These are phyloP conservation scores for Sporisorium iseilematis-ciliati DNA, from an alignment of 1,284 basidiomycete species.

Conservation along the genomic window DNA sequence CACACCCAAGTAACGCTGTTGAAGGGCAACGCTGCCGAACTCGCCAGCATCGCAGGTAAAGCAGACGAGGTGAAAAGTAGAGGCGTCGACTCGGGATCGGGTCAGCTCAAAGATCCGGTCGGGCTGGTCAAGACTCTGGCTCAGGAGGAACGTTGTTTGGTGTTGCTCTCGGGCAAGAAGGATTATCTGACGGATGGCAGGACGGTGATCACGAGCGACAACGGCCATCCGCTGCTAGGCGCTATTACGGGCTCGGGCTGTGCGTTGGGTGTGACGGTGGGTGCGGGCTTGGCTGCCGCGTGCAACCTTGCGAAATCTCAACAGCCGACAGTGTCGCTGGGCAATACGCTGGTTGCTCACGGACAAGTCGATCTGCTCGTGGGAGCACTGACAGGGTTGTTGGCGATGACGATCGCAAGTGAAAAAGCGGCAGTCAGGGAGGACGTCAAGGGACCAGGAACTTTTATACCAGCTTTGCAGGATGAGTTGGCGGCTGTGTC, in stretches of 20 bases:
- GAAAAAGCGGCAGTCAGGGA: conserved; percentile 80
- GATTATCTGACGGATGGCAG: conserved; percentile 90
- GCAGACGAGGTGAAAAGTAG: conserved; percentile 77
- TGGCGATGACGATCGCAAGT: conserved; percentile 85
- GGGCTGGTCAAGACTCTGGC: conserved; percentile 80
- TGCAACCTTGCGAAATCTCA: conserved; percentile 67
- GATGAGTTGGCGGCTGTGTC: conserved; percentile 76
- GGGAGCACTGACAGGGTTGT: conserved; percentile 73
- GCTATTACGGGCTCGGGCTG: conserved; percentile 91
- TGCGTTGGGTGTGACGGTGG: conserved; percentile 82
- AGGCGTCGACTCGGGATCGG: conserved; percentile 88
- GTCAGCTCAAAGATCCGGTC: conserved; percentile 81
- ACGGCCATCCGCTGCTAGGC: conserved; percentile 82
- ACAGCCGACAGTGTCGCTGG: conserved; percentile 10
- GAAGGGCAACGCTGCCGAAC: conserved; percentile 94
- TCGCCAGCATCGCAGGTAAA: conserved; percentile 81
- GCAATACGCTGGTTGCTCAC: conserved; percentile 48
- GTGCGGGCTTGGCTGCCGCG: conserved; percentile 79
- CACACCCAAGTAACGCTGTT: conserved; percentile 89
- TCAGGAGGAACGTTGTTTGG: conserved; percentile 81
- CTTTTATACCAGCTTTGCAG: conserved; percentile 86
- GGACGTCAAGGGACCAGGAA: conserved; percentile 84
- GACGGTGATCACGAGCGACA: conserved; percentile 77
- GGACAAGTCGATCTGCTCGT: conserved; percentile 45
- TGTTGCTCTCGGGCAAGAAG: conserved; percentile 83